These are phyloP conservation scores for Eudorina sp. DNA, from an alignment of 139 green algal genomes.

Conservation along the genomic window DNA sequence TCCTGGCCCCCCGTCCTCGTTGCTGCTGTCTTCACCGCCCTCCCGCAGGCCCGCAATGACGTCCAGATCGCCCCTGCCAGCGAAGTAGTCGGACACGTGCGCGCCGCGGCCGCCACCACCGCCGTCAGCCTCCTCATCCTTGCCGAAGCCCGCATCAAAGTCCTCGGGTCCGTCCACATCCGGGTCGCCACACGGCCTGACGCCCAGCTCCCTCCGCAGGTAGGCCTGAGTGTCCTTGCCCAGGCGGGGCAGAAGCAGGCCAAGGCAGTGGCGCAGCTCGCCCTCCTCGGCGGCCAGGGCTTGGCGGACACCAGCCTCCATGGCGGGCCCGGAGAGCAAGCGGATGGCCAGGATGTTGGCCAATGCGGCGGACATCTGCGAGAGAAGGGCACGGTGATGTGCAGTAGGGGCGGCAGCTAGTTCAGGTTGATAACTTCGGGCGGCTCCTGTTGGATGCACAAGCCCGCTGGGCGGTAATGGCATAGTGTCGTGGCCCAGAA, in stretches of 20 bases:
- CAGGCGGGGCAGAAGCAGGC: conserved; percentile 28
- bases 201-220: conserved; percentile 4
- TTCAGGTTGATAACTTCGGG: no score
- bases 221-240: neutral
- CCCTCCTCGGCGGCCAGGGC: neutral
- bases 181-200: neutral
- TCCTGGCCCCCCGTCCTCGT: neutral
- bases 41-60: neutral
- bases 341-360: neutral
- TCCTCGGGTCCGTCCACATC: neutral
- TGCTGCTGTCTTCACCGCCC: neutral
- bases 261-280: neutral
- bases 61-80: neutral
- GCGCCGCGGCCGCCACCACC: neutral
- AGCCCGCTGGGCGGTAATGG: no score
- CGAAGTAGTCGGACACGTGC: conserved; percentile 11
- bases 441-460: no score
- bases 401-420: no score
- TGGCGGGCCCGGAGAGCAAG: neutral
- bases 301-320: neutral
- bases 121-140: neutral
- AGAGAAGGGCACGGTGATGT: no score
- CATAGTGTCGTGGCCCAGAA: no score
- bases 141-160: neutral
- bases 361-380: neutral